These are phyloP conservation scores for Lumnitzera racemosa DNA, from an alignment of 345 rosid genomes.

Conservation along the genomic window DNA sequence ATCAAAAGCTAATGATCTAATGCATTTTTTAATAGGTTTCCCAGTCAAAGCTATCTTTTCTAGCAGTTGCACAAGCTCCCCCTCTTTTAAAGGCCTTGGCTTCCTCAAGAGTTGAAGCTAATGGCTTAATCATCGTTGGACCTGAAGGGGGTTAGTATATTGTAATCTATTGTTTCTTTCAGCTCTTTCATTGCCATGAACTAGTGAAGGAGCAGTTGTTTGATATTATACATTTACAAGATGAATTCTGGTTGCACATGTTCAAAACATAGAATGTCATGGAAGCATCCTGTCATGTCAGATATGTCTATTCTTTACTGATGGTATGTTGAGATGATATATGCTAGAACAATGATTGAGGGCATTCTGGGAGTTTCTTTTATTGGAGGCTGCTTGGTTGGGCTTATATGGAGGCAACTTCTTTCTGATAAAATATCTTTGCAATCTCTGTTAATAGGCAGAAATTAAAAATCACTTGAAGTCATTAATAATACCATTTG, in stretches of 20 bases:
- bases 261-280: background rate
- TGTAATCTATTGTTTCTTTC: background rate
- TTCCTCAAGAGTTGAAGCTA: slow-evolving; percentile 34
- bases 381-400: too few relatives aligned
- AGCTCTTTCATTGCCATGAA: background rate
- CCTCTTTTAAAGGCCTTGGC: slow-evolving; percentile 51
- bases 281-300: too few relatives aligned
- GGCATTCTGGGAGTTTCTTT: too few relatives aligned
- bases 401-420: too few relatives aligned
- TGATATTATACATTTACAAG: too few relatives aligned
- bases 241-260: background rate
- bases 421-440: too few relatives aligned
- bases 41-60: slow-evolving; percentile 57
- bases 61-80: slow-evolving; percentile 75
- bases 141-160: slow-evolving; percentile 78
- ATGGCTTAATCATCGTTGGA: slow-evolving; percentile 63
- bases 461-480: too few relatives aligned
- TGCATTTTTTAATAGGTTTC: slow-evolving; percentile 34
- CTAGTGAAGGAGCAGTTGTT: background rate
- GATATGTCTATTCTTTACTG: too few relatives aligned
- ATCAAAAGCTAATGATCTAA: background rate
- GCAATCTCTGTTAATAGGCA: too few relatives aligned
- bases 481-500: too few relatives aligned
- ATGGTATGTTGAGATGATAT: too few relatives aligned
- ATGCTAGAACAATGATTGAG: too few relatives aligned